Evolutionary conservation across 805 yeast genomes (phyloP).

Genomic region (Yamadazyma takamatsuzukensis): DNA sequence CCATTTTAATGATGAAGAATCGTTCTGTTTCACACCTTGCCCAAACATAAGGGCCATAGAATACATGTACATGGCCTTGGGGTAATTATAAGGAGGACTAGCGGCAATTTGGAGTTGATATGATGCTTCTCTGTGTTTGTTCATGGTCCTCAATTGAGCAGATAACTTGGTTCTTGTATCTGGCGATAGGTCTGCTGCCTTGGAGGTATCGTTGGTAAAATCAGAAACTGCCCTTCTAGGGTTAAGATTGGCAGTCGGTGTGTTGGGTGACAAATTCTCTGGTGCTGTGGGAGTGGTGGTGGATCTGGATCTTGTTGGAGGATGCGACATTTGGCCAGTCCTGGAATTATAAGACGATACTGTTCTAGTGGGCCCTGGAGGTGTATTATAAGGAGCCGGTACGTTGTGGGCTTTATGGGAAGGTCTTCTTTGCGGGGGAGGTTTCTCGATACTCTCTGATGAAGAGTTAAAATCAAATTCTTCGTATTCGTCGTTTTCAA

Average conservation of each 20-base stretch:
- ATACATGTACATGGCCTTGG: constrained; percentile 61
- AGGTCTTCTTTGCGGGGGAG: constrained; percentile 3
- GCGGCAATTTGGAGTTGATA: constrained; percentile 67
- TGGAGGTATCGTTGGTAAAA: constrained; percentile 4
- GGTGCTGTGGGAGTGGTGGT: neutral
- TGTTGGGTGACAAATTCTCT: neutral
- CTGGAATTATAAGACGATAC: constrained; percentile 8
- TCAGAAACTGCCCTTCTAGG: constrained; percentile 9
- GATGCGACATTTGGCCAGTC: constrained; percentile 3
- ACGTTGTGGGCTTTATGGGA: neutral
- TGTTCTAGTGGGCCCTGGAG: constrained; percentile 6
- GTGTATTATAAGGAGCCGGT: constrained; percentile 6
- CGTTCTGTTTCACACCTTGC: constrained; percentile 61
- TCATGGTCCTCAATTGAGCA: constrained; percentile 48
- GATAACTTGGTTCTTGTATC: constrained; percentile 43
- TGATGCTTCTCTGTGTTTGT: constrained; percentile 65
- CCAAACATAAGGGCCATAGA: constrained; percentile 67
- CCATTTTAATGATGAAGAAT: constrained; percentile 55
- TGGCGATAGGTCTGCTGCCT: constrained; percentile 18
- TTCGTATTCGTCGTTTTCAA: constrained; percentile 10
- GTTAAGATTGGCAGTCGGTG: neutral
- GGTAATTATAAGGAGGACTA: constrained; percentile 51
- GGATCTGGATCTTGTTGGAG: constrained; percentile 1
- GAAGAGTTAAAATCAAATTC: constrained; percentile 16
- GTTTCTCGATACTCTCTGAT: constrained; percentile 10